Conservation (phyloP, 768 basidiomycete species). For the Pisolithus microcarpus region DNA sequence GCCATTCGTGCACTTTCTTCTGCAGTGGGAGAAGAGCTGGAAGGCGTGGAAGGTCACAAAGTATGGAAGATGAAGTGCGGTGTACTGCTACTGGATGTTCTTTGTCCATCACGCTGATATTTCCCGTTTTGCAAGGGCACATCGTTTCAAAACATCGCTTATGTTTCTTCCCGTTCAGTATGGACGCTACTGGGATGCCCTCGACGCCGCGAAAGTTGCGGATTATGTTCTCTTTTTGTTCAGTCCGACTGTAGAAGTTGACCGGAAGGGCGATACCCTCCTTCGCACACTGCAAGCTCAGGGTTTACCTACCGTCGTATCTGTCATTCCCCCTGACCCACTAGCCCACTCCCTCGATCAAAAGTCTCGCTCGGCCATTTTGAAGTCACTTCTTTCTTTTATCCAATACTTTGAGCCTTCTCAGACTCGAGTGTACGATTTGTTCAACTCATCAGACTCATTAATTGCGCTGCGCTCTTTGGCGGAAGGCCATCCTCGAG, state of each 20-base stretch:
- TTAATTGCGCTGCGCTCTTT: slow-evolving; percentile 68
- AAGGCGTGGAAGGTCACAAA: slow-evolving; percentile 9
- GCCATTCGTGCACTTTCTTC: slow-evolving; percentile 53
- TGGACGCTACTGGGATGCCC: slow-evolving; percentile 61
- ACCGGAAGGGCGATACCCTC: slow-evolving; percentile 78
- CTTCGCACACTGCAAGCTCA: slow-evolving; percentile 85
- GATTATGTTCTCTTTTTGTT: slow-evolving; percentile 87
- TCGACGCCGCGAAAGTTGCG: slow-evolving; percentile 81
- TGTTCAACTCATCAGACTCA: slow-evolving; percentile 55
- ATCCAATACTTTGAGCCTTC: slow-evolving; percentile 90
- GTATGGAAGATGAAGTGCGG: slow-evolving; percentile 65
- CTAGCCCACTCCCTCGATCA: slow-evolving; percentile 40
- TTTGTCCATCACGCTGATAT: not conserved
- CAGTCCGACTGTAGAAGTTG: slow-evolving; percentile 77
- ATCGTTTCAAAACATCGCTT: slow-evolving; percentile 84
- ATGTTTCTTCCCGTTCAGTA: slow-evolving; percentile 80
- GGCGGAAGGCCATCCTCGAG: slow-evolving; percentile 77
- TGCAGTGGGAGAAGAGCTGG: slow-evolving; percentile 44
- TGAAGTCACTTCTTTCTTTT: slow-evolving; percentile 90
- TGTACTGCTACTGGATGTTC: not conserved
- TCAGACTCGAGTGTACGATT: slow-evolving; percentile 69
- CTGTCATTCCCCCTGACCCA: slow-evolving; percentile 56
- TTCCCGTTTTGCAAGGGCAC: slow-evolving; percentile 44
- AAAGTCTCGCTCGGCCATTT: slow-evolving; percentile 59
- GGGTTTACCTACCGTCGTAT: slow-evolving; percentile 78